These are phyloP conservation scores for Trametes coccinea DNA, from an alignment of 768 basidiomycete species.

Conservation along the genomic window DNA sequence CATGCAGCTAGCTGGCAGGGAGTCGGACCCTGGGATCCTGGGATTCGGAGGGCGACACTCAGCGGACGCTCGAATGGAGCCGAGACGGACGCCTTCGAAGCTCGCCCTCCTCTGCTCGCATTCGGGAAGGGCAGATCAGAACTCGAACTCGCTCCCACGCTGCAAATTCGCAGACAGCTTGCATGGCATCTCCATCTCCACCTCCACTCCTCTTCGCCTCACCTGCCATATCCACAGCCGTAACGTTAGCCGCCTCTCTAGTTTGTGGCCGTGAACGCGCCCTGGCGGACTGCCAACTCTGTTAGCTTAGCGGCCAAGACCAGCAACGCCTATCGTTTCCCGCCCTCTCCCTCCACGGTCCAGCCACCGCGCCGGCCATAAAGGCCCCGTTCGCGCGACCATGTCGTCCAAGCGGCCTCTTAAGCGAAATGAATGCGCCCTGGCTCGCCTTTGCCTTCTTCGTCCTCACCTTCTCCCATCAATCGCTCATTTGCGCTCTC, in stretches of 20 bases:
- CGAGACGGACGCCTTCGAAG: slow-evolving; percentile 5
- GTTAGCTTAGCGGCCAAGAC: not conserved
- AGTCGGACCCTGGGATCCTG: too few relatives aligned
- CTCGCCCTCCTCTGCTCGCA: not conserved
- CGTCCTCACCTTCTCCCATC: slow-evolving; percentile 5
- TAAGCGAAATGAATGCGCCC: not conserved
- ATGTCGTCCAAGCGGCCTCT: not conserved
- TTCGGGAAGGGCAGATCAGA: not conserved
- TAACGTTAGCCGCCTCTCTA: too few relatives aligned
- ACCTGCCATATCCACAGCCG: too few relatives aligned
- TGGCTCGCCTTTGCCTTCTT: slow-evolving; percentile 2
- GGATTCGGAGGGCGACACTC: not conserved
- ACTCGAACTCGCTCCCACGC: not conserved
- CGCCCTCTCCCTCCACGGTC: not conserved
- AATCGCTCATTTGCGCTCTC: not conserved
- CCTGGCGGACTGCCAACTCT: not conserved
- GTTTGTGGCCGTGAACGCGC: too few relatives aligned
- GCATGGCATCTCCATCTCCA: too few relatives aligned
- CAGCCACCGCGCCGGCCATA: not conserved
- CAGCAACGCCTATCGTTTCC: not conserved
- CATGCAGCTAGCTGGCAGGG: too few relatives aligned
- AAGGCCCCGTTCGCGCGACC: too few relatives aligned
- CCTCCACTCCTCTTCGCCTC: too few relatives aligned
- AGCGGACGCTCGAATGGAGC: not conserved
- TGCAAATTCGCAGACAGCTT: too few relatives aligned